Percentiles rank a stretch among this genome's conserved stretches.
Evolutionary conservation across 805 yeast genomes (phyloP).

Genomic region (Cyberlindnera samutprakarnensis): DNA sequence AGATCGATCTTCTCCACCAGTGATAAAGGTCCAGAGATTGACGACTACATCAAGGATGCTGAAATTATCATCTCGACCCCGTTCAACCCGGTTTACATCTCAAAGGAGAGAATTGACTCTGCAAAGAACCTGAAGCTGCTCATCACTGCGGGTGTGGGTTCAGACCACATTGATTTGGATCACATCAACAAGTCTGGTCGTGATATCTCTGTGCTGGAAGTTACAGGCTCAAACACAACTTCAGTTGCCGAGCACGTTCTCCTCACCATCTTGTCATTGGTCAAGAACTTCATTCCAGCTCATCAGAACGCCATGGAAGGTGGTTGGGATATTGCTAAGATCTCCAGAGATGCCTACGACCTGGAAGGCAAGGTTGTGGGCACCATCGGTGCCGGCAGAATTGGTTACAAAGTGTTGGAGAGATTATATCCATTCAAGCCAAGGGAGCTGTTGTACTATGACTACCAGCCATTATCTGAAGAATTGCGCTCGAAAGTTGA

Average conservation of each 20-base stretch:
- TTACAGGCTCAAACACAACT: conserved; percentile 74
- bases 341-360: conserved; percentile 68
- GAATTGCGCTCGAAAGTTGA: conserved; percentile 52
- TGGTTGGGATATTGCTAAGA: conserved; percentile 72
- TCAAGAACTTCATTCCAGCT: conserved; percentile 74
- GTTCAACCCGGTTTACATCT: conserved; percentile 74
- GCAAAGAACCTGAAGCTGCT: conserved; percentile 66
- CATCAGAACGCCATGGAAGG: conserved; percentile 58
- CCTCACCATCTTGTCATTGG: conserved; percentile 63
- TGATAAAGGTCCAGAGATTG: conserved; percentile 63
- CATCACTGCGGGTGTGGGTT: conserved; percentile 81
- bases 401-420: conserved; percentile 69
- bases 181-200: conserved; percentile 52
- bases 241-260: conserved; percentile 79
- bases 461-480: conserved; percentile 60
- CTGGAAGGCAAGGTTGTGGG: conserved; percentile 69
- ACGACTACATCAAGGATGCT: conserved; percentile 60
- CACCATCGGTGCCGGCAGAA: conserved; percentile 80
- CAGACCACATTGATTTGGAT: conserved; percentile 70
- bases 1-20: conserved; percentile 59
- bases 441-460: conserved; percentile 64
- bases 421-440: conserved; percentile 69
- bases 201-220: conserved; percentile 66
- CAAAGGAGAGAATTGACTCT: conserved; percentile 54
- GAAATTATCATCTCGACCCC: conserved; percentile 78